phyloP scores from a whole-genome alignment of 352 stramenopile genomes.

The Globisporangium middletonii region DNA sequence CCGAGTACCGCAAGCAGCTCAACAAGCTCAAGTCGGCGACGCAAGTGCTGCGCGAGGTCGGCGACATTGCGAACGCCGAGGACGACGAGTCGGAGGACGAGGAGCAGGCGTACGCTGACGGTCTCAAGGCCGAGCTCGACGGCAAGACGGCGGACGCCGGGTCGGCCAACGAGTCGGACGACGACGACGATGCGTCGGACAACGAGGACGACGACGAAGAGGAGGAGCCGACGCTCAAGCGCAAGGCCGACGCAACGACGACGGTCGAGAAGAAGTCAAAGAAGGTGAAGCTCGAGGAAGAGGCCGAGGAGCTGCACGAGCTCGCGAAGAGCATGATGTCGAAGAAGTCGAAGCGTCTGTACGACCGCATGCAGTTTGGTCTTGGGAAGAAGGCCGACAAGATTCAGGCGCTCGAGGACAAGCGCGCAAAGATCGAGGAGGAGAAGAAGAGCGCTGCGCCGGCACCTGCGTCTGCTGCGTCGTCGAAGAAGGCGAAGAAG shows the following conservation, averaged over 20 bases:
- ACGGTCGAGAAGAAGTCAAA: slow-evolving; percentile 58
- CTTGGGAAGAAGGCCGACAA: slow-evolving; percentile 85
- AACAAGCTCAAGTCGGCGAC: slow-evolving; percentile 80
- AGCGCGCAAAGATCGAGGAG: slow-evolving; percentile 59
- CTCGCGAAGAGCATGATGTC: slow-evolving; percentile 91
- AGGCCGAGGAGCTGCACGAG: slow-evolving; percentile 75
- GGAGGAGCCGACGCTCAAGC: slow-evolving; percentile 34
- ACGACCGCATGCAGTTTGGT: slow-evolving; percentile 90
- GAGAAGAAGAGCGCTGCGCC: slow-evolving; percentile 38
- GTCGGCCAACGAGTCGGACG: slow-evolving; percentile 25
- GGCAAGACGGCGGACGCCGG: slow-evolving; percentile 30
- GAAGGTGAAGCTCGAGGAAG: slow-evolving; percentile 71
- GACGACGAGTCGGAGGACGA: slow-evolving; percentile 61
- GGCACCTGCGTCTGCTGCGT: background rate
- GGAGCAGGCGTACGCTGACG: slow-evolving; percentile 64
- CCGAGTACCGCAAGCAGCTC: slow-evolving; percentile 93
- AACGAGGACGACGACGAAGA: slow-evolving; percentile 30
- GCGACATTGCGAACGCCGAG: slow-evolving; percentile 40
- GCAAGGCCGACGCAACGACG: slow-evolving; percentile 23
- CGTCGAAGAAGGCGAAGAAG: slow-evolving; percentile 25
- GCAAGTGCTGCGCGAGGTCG: slow-evolving; percentile 64
- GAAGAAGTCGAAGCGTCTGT: slow-evolving; percentile 90
- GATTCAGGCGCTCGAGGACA: slow-evolving; percentile 78
- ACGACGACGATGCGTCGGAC: slow-evolving; percentile 25
- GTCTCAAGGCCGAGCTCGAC: slow-evolving; percentile 75